Evolutionary conservation across 2,329 filamentous ascomycete genomes (phyloP).

Genomic region (Arachnomyces sp.): DNA sequence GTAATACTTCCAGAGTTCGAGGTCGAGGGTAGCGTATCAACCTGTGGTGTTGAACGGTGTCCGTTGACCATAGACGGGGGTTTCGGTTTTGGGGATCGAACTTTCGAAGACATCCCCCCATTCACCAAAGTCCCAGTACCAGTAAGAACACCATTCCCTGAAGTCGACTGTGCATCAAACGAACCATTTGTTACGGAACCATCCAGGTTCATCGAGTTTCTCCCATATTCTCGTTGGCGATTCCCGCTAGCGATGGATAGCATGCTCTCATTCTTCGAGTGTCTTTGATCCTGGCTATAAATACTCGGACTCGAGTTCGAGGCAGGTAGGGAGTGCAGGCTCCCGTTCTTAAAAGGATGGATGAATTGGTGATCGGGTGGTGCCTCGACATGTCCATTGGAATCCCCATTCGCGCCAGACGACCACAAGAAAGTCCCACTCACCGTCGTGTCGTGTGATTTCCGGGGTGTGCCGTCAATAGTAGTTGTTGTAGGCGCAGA

Average conservation of each 20-base stretch:
- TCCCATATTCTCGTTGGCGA: conserved; percentile 10
- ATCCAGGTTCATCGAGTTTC: conserved; percentile 22
- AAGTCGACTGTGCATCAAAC: conserved; percentile 14
- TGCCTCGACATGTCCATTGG: conserved; percentile 31
- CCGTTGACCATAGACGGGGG: no score
- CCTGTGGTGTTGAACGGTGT: conserved; percentile 62
- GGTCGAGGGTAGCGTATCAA: conserved; percentile 62
- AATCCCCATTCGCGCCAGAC: conserved; percentile 34
- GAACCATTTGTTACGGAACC: conserved; percentile 18
- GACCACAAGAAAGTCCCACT: conserved; percentile 41
- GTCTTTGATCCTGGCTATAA: conserved; percentile 32
- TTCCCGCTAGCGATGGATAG: conserved; percentile 16
- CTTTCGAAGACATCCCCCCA: conserved; percentile 8
- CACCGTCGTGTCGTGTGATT: conserved; percentile 36
- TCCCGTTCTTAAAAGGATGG: conserved; percentile 41
- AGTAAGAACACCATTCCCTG: conserved; percentile 9
- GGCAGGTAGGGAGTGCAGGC: conserved; percentile 46
- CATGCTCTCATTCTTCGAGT: conserved; percentile 14
- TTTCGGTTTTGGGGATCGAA: no score
- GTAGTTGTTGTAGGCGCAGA: conserved; percentile 25
- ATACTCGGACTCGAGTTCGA: conserved; percentile 41
- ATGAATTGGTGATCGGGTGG: conserved; percentile 32
- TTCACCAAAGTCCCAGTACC: conserved; percentile 17
- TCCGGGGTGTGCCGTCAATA: conserved; percentile 33
- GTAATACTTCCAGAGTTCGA: conserved; percentile 39